Conservation (phyloP, 2,329 filamentous ascomycete species). For the Endothia cerciana region DNA sequence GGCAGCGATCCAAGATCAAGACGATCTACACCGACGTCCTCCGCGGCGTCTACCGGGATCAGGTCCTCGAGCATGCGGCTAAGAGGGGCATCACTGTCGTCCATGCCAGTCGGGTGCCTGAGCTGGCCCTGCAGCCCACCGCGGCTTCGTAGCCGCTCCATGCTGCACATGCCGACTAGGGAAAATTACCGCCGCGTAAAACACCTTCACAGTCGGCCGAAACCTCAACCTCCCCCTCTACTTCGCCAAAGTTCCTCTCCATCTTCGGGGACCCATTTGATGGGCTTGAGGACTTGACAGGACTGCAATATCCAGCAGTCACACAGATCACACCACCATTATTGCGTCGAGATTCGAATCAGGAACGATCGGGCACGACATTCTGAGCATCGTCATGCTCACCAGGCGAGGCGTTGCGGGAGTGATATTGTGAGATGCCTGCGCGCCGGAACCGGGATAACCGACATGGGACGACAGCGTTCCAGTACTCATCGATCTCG, state of each 20-base stretch:
- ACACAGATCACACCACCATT: neutral
- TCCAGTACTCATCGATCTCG: neutral
- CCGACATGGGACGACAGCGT: too few relatives aligned
- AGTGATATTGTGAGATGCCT: too few relatives aligned
- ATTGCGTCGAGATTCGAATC: neutral
- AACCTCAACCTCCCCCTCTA: neutral
- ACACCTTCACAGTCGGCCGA: neutral
- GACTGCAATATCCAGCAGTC: neutral
- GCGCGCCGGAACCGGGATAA: too few relatives aligned
- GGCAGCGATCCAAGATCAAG: slow-evolving; percentile 6
- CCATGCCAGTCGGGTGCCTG: slow-evolving; percentile 16
- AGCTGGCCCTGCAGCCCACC: slow-evolving; percentile 16
- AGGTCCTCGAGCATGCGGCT: slow-evolving; percentile 6
- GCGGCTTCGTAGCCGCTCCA: neutral
- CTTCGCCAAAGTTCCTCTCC: too few relatives aligned
- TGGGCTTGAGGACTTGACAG: neutral
- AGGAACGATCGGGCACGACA: neutral
- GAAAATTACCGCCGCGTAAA: neutral
- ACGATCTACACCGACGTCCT: slow-evolving; percentile 26
- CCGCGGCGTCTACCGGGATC: slow-evolving; percentile 3
- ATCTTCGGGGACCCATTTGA: too few relatives aligned
- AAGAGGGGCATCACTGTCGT: slow-evolving; percentile 17
- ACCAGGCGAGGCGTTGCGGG: neutral
- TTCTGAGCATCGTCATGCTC: neutral
- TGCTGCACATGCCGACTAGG: neutral